Evolutionary conservation across 2,329 filamentous ascomycete species (phyloP).

Genomic region (Pyrenochaeta sp.): DNA sequence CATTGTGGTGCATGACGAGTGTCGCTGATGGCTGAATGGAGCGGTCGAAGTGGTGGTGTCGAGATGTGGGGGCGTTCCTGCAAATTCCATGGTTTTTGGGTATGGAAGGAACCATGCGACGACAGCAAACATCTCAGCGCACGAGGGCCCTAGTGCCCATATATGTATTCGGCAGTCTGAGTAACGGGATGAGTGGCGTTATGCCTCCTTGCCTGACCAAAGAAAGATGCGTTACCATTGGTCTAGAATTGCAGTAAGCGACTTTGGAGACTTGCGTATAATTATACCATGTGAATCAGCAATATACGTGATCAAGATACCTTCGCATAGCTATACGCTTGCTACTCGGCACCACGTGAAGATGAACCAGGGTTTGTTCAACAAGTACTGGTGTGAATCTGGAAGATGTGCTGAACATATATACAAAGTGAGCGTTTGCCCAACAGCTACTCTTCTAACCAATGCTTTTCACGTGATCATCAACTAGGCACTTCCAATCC

Average conservation of each 20-base stretch:
- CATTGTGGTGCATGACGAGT: neutral
- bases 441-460: conserved; percentile 16
- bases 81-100: neutral
- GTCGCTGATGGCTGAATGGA: conserved; percentile 5
- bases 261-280: neutral
- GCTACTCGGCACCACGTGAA: too few relatives aligned
- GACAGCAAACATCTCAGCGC: neutral
- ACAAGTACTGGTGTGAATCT: neutral
- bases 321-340: too few relatives aligned
- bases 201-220: neutral
- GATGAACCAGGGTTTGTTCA: neutral
- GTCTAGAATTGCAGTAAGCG: neutral
- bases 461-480: conserved; percentile 36
- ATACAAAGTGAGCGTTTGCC: neutral
- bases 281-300: neutral
- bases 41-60: neutral
- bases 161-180: neutral
- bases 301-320: neutral
- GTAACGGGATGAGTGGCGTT: neutral
- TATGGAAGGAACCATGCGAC: neutral
- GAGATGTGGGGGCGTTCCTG: neutral
- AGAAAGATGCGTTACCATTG: neutral
- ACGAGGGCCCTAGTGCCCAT: neutral
- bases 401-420: neutral
- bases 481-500: conserved; percentile 45